Evolutionary conservation across 257 asterid species (phyloP).

Genomic region (Solanum gandarillasii): DNA sequence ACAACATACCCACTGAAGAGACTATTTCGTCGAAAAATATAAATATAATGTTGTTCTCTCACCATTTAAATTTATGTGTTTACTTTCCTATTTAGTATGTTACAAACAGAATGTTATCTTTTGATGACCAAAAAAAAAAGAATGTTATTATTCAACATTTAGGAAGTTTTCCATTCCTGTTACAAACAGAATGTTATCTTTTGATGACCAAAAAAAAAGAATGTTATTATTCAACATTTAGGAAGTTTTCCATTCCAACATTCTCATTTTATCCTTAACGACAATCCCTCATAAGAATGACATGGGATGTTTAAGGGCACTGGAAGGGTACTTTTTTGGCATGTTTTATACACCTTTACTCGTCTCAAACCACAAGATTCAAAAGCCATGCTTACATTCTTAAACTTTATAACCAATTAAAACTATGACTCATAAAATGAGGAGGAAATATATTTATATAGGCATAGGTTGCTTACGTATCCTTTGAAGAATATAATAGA

Average conservation of each 20-base stretch:
- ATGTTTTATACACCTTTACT: neutral
- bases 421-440: neutral
- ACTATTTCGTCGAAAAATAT: neutral
- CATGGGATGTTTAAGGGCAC: neutral
- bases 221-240: neutral
- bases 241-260: neutral
- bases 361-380: neutral
- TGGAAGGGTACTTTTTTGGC: neutral
- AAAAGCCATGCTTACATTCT: neutral
- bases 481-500: neutral
- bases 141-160: neutral
- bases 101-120: neutral
- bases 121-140: neutral
- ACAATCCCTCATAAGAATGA: neutral
- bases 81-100: neutral
- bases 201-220: no score
- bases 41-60: neutral
- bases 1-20: neutral
- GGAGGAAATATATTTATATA: neutral
- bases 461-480: neutral
- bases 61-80: neutral
- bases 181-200: no score
- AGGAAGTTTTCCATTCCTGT: neutral
- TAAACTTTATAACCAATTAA: neutral
- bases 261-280: neutral